Evolutionary conservation across 129 eudicot species (phyloP), one percentile per base, ranked within the genome.

Genomic region (Saussurea involucrata): DNA sequence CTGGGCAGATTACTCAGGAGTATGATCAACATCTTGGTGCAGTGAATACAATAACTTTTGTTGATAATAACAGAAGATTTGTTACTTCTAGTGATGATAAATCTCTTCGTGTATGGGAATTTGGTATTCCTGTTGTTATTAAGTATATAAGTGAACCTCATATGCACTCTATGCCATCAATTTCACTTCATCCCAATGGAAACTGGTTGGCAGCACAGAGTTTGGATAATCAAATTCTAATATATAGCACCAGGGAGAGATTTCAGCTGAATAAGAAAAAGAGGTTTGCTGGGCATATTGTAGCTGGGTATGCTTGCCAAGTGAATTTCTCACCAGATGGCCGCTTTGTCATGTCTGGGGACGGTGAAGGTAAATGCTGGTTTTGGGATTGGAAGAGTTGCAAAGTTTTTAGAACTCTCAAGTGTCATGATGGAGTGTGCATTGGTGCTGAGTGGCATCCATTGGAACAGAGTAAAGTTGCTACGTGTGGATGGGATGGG

Each of bases 401-500:
- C 80, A 95, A 91, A 78, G 97, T 92, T 6, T 92, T 95, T 73
- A 88, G 89, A 72, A 89, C 96, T 29, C 83, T 95, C 20, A 92
- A 84, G 80, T 95, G 99, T 67, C 99, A 95, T 34, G 89, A 92
- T 13, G 92, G 92, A 6, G 99, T 95, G 42, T 92, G 96, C 79
- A 95, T 95, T 34, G 99, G 99, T 55, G 82, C 83, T 25, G 97
- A 86, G 76, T 95, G 99, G 99, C 99, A 95, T 86, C 99, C 99
- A 10, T 76, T 95, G 89, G 99, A 95, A 74, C 90, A 83, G 68
- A 95, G 97, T 80, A 95, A 92, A 83, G 99, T 95, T 82, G 99
- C 99, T 33, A 95, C 99, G 15, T 95, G 99, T 70, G 99, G 99
- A 36, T 95, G 99, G 99, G 99, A 95, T 77, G 99, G 97, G 40